Evolutionary conservation across 441 rosid genomes (phyloP), one percentile per base, ranked within the genome.

Genomic region (Populus hybrid): DNA sequence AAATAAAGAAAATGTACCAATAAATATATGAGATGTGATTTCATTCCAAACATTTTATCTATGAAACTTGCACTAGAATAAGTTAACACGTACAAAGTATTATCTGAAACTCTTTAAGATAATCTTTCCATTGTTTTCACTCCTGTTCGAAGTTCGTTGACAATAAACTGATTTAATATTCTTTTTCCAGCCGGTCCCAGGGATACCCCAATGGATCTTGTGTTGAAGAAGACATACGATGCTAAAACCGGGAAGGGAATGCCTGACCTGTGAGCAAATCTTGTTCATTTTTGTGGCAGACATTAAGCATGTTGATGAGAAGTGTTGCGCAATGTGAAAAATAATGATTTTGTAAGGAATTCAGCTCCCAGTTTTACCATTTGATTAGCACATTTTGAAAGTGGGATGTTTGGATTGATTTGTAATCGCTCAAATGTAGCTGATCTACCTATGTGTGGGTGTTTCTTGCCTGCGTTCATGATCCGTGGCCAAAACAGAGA

Each of bases 171-270:
- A 65, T 70, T 23, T 24, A 35, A 7, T 14, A 20, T 23, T 18
- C 68, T 4, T 28, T 30, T 73, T 70, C 84, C 88, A 95, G 98
- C 95, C 86, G 98, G 98, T 63, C 91, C 92, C 10, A 95, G 88
- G 87, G 99, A 95, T 79, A 92, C 97, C 69, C 93, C 92, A 18
- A 81, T 92, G 91, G 94, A 89, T 42, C 79, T 83, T 28, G 97
- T 92, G 38, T 78, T 85, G 92, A 95, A 89, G 85, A 90, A 84
- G 84, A 93, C 97, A 12, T 95, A 91, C 16, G 97, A 95, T 77
- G 82, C 92, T 26, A 92, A 90, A 83, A 87, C 90, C 1, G 99
- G 99, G 80, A 87, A 84, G 85, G 98, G 99, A 79, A 91, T 92
- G 98, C 99, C 98, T 70, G 94, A 93, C 67, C 88, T 86, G 74